Evolutionary conservation across 2,329 filamentous ascomycete species (phyloP).

Genomic region (Penicillium freii): DNA sequence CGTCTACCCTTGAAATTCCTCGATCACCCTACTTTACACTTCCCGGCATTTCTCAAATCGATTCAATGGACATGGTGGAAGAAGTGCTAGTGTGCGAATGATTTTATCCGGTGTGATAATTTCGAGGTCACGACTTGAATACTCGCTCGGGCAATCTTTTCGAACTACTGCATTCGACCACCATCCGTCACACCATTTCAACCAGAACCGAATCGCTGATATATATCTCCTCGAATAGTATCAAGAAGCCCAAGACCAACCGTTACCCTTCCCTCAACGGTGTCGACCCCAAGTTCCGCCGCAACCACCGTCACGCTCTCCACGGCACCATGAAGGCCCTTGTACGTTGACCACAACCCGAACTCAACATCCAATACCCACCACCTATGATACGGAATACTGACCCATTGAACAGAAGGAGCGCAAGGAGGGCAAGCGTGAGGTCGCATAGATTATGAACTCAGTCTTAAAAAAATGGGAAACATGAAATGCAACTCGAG

Average conservation of each 20-base stretch:
- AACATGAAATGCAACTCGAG: conserved; percentile 29
- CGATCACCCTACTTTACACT: conserved; percentile 2
- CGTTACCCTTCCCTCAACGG: conserved; percentile 98
- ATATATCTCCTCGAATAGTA: conserved; percentile 57
- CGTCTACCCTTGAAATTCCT: conserved; percentile 39
- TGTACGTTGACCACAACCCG: conserved; percentile 58
- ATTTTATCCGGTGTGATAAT: background rate
- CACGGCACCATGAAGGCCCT: conserved; percentile 98
- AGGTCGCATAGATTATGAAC: conserved; percentile 65
- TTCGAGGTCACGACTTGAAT: conserved; percentile 3
- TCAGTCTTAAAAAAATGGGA: conserved; percentile 31
- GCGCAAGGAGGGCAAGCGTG: conserved; percentile 92
- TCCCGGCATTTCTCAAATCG: background rate
- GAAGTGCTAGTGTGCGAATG: background rate
- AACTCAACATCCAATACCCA: background rate
- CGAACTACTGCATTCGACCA: conserved; percentile 1
- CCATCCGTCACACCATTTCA: background rate
- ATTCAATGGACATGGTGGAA: background rate
- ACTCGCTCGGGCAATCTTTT: conserved; percentile 3
- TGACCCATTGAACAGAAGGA: conserved; percentile 71
- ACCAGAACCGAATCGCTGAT: conserved; percentile 24
- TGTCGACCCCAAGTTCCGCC: conserved; percentile 98
- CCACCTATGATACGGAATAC: conserved; percentile 14
- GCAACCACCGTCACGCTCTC: conserved; percentile 99
- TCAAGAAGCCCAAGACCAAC: conserved; percentile 99